Evolutionary conservation across 2,329 filamentous ascomycete species (phyloP).

Genomic region (Fusarium nematophilum): DNA sequence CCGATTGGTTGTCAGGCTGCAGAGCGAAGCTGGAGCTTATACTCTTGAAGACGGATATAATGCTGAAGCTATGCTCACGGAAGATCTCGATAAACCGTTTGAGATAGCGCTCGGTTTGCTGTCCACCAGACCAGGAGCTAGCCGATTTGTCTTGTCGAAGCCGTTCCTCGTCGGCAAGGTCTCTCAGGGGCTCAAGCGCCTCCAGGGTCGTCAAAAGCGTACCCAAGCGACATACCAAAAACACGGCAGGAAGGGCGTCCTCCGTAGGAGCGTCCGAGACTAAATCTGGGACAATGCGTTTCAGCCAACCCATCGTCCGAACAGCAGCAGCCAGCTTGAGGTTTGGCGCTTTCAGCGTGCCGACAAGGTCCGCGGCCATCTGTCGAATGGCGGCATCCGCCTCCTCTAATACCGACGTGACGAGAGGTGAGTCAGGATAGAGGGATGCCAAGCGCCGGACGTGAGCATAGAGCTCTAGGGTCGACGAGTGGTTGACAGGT

Average conservation of each 20-base stretch:
- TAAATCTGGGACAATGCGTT: slow-evolving; percentile 86
- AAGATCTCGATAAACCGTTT: slow-evolving; percentile 98
- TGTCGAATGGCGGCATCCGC: slow-evolving; percentile 89
- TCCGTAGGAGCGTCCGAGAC: slow-evolving; percentile 56
- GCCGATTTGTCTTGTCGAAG: slow-evolving; percentile 57
- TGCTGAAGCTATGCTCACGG: slow-evolving; percentile 95
- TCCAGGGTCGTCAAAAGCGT: slow-evolving; percentile 83
- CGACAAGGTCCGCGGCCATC: slow-evolving; percentile 86
- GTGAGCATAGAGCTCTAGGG: slow-evolving; percentile 92
- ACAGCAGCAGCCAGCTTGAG: slow-evolving; percentile 92
- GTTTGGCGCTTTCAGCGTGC: slow-evolving; percentile 78
- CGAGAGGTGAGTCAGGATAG: slow-evolving; percentile 81
- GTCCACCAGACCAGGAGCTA: slow-evolving; percentile 73
- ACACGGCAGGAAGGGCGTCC: slow-evolving; percentile 82
- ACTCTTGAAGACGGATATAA: slow-evolving; percentile 92
- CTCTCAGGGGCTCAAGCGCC: slow-evolving; percentile 85
- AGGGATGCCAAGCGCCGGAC: slow-evolving; percentile 86
- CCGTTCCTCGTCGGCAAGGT: slow-evolving; percentile 89
- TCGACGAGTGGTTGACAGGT: slow-evolving; percentile 84
- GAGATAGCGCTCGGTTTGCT: slow-evolving; percentile 93
- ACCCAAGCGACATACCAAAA: slow-evolving; percentile 85
- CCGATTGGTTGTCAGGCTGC: slow-evolving; percentile 22
- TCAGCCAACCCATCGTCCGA: slow-evolving; percentile 90
- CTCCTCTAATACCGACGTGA: slow-evolving; percentile 78
- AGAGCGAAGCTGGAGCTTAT: slow-evolving; percentile 65